Conservation (phyloP, 768 basidiomycete genomes). For the Fomitopsis pulvina region DNA sequence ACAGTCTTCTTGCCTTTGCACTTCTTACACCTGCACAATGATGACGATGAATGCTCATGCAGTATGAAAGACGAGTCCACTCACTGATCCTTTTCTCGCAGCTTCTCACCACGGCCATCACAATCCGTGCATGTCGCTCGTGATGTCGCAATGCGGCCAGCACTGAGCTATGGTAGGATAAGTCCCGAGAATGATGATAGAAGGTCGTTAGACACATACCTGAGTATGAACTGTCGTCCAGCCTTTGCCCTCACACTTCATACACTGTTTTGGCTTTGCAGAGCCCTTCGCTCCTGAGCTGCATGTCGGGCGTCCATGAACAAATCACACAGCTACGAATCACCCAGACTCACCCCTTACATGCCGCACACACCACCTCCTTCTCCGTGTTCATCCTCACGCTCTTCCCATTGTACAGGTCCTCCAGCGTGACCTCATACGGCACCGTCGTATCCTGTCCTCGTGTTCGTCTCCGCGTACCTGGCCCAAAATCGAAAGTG, state of each 20-base stretch:
- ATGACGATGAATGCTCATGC: background rate
- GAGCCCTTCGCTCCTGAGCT: constrained; percentile 79
- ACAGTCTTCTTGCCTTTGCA: constrained; percentile 85
- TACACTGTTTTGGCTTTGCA: constrained; percentile 81
- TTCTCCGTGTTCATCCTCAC: constrained; percentile 89
- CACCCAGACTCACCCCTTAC: constrained; percentile 61
- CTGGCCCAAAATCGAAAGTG: constrained; percentile 37
- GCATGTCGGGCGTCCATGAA: constrained; percentile 6
- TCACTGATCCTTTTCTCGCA: constrained; percentile 82
- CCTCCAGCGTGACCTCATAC: constrained; percentile 85
- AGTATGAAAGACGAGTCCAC: constrained; percentile 9
- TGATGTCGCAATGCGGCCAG: constrained; percentile 42
- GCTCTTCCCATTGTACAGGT: constrained; percentile 86
- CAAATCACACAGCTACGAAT: background rate
- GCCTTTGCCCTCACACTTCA: constrained; percentile 79
- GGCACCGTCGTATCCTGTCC: constrained; percentile 72
- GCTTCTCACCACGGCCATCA: constrained; percentile 57
- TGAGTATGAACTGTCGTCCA: constrained; percentile 57
- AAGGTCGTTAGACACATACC: constrained; percentile 25
- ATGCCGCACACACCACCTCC: constrained; percentile 68
- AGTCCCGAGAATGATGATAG: background rate
- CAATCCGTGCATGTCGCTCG: constrained; percentile 64
- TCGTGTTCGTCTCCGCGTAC: constrained; percentile 40
- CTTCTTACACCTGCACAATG: constrained; percentile 76
- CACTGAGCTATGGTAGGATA: constrained; percentile 30